Evolutionary conservation across 208 protist genomes (phyloP).

Genomic region (Leishmania turanica): DNA sequence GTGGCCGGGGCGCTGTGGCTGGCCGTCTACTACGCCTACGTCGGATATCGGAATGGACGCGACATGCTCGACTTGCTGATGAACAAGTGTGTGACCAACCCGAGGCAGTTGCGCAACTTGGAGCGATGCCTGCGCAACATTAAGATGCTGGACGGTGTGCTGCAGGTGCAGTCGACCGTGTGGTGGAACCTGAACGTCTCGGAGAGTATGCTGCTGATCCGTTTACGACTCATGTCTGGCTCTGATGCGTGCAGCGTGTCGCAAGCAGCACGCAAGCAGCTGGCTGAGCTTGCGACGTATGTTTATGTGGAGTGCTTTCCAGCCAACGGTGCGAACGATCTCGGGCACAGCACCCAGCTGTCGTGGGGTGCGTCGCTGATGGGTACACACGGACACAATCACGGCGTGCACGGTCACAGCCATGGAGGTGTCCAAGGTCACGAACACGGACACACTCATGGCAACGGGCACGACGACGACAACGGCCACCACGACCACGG

Average conservation of each 20-base stretch:
- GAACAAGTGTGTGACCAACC: constrained; percentile 59
- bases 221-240: constrained; percentile 43
- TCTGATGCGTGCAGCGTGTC: constrained; percentile 46
- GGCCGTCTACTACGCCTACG: constrained; percentile 32
- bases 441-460: constrained; percentile 2
- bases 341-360: constrained; percentile 9
- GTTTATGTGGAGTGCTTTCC: constrained; percentile 71
- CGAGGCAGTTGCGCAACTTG: constrained; percentile 19
- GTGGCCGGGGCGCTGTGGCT: constrained; percentile 31
- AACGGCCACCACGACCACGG: constrained; percentile 4
- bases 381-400: background rate
- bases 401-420: constrained; percentile 16
- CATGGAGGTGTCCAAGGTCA: constrained; percentile 5
- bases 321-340: constrained; percentile 8
- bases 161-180: constrained; percentile 51
- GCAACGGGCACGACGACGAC: background rate
- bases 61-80: constrained; percentile 59
- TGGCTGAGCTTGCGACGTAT: constrained; percentile 43
- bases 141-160: constrained; percentile 49
- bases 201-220: constrained; percentile 60
- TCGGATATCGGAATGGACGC: constrained; percentile 23
- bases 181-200: constrained; percentile 51
- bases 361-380: background rate
- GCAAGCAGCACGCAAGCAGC: constrained; percentile 28
- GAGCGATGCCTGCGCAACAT: constrained; percentile 53